These are phyloP conservation scores for Cladosporium sp. DNA, from an alignment of 2,329 filamentous ascomycete genomes.

Conservation along the genomic window DNA sequence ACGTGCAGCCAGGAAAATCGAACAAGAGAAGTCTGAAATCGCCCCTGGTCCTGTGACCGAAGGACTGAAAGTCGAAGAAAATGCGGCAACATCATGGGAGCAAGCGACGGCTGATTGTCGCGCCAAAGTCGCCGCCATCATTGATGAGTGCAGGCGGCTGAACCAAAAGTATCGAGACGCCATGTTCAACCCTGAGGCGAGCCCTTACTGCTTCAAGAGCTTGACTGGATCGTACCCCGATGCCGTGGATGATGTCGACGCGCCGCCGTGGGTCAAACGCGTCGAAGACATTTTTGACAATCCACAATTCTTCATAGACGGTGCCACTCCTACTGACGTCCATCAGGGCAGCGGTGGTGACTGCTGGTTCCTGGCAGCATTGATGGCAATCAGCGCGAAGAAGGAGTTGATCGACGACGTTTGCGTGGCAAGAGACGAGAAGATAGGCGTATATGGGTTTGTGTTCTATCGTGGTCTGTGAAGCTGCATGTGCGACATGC, in stretches of 20 bases:
- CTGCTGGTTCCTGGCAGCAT: slow-evolving; percentile 80
- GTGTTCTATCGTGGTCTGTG: slow-evolving; percentile 62
- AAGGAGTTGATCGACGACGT: slow-evolving; percentile 70
- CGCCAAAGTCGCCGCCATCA: slow-evolving; percentile 55
- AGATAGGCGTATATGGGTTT: slow-evolving; percentile 78
- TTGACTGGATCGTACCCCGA: slow-evolving; percentile 20
- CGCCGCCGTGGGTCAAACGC: slow-evolving; percentile 29
- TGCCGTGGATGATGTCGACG: slow-evolving; percentile 21
- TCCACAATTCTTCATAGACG: slow-evolving; percentile 64
- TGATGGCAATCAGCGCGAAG: slow-evolving; percentile 73
- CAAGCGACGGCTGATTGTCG: slow-evolving; percentile 66
- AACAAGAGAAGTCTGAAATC: slow-evolving; percentile 15
- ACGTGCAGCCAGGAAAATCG: slow-evolving; percentile 17
- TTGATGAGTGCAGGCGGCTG: slow-evolving; percentile 63
- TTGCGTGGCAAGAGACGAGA: slow-evolving; percentile 68
- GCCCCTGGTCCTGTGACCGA: background rate
- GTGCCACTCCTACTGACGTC: slow-evolving; percentile 71
- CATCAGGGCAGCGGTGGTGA: slow-evolving; percentile 75
- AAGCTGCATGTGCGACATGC: background rate
- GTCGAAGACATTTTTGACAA: slow-evolving; percentile 33
- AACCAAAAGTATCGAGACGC: slow-evolving; percentile 84
- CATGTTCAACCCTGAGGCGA: slow-evolving; percentile 81
- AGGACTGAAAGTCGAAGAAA: slow-evolving; percentile 24
- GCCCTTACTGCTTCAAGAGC: slow-evolving; percentile 38
- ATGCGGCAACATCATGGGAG: slow-evolving; percentile 56